Conservation (phyloP, 164 flowering plant species). For the Taxillus chinensis region DNA sequence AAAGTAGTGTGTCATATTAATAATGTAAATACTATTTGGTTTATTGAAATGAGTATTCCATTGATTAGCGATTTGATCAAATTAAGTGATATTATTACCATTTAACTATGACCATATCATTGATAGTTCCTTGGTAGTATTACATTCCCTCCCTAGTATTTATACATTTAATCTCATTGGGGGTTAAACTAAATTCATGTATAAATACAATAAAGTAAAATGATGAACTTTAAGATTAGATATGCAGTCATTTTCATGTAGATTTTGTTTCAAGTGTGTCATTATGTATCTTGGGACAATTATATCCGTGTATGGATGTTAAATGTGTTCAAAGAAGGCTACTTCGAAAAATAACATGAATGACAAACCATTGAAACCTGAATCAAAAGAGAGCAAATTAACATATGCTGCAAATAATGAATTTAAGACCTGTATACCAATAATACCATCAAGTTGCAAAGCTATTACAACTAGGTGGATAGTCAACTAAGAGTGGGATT, state of each 20-base stretch:
- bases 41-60: too few species aligned
- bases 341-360: slow-evolving; percentile 13
- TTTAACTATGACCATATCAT: too few species aligned
- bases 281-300: slow-evolving; percentile 31
- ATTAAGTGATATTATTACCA: too few species aligned
- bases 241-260: neutral
- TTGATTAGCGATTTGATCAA: too few species aligned
- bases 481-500: slow-evolving; percentile 30
- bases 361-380: slow-evolving; percentile 13
- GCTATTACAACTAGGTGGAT: slow-evolving; percentile 22
- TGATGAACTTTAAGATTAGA: neutral
- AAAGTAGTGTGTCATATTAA: too few species aligned
- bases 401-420: neutral
- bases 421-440: slow-evolving; percentile 10
- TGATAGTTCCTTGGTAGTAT: too few species aligned
- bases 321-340: slow-evolving; percentile 14
- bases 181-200: too few species aligned
- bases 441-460: slow-evolving; percentile 19
- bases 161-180: too few species aligned
- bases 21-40: too few species aligned
- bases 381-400: slow-evolving; percentile 15
- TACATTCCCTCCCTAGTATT: too few species aligned
- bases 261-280: neutral
- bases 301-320: slow-evolving; percentile 46
- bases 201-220: neutral